Base-by-base conservation (phyloP, 371 early-diverging fungal species). In the Saksenaea vasiformis region DNA sequence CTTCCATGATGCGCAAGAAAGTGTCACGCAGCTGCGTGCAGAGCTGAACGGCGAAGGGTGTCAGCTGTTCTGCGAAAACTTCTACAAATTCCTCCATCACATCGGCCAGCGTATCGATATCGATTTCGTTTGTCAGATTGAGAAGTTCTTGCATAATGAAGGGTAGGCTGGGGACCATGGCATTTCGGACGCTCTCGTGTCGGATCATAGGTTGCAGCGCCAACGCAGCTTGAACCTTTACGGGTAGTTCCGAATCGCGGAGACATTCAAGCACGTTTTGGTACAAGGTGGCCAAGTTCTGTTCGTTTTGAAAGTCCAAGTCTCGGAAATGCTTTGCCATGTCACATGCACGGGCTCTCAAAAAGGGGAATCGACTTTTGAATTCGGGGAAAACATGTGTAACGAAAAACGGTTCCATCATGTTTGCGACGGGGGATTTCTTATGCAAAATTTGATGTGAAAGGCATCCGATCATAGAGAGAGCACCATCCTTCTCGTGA, bases 71-170 rank as follows among this genome's bases (percentile, higher is more conserved):
- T 11, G 95, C 83, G 84, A 91, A 98, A n/a, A 88, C 86, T 65
- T 91, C 90, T 2, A 97, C 95, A 67, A 97, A 87, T 60, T 85
- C 85, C 54, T 96, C 95, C 85, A 96, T 92, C 41, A 93, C 91
- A n/a, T 76, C 76, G 0, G 96, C 80, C 10, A 98, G 74, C 0
- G 88, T 89, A 69, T 97, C 97, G 67, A 94, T 82, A 70, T 98
- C 96, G 61, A 95, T 92, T 69, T 93, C 87, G 73, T 93, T 92
- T 1, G 93, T 94, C 57, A 96, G 74, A 24, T 87, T 75, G 61
- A 98, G 79, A 39, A 96, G 79, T 58, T 85, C 84, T 66, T 91
- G 87, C 93, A 96, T 95, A 56, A 97, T 88, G 39, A 86, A 80
- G 8, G 91, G 89, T 24, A 95, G 75, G 44, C 87, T 87, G 28